Conservation (phyloP, 805 yeast genomes). For the Suhomyces vadensis region DNA sequence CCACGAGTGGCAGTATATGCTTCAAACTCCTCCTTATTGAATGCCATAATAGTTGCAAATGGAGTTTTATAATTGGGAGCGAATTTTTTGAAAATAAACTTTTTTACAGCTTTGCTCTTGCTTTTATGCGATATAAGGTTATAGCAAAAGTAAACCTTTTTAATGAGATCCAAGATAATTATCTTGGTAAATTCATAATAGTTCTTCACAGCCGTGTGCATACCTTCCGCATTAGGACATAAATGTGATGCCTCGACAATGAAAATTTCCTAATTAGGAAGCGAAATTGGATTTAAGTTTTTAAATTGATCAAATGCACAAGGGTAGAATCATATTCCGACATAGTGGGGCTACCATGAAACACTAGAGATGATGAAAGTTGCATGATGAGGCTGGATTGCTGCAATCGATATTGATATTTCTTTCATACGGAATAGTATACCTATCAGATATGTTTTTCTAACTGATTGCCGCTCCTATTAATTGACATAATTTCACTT, state of each 20-base stretch:
- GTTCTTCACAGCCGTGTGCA: not conserved
- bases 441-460: too few species aligned
- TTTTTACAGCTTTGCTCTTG: not conserved
- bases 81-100: not conserved
- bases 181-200: not conserved
- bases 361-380: too few species aligned
- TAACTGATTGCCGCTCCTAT: too few species aligned
- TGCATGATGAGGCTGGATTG: not conserved
- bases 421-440: too few species aligned
- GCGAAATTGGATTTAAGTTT: not conserved
- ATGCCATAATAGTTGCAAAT: conserved; percentile 3
- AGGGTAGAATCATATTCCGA: too few species aligned
- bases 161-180: too few species aligned
- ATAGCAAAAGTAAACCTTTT: not conserved
- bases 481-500: too few species aligned
- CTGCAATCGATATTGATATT: too few species aligned
- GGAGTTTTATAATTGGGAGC: conserved; percentile 4
- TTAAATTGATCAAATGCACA: not conserved
- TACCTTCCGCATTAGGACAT: not conserved
- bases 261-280: not conserved
- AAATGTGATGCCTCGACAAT: not conserved
- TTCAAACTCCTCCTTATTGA: conserved; percentile 7
- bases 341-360: too few species aligned
- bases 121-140: not conserved
- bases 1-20: conserved; percentile 32